Evolutionary conservation across 75 land plant genomes (phyloP), one percentile per base, ranked within the genome.

Genomic region (Sequoiadendron giganteum): DNA sequence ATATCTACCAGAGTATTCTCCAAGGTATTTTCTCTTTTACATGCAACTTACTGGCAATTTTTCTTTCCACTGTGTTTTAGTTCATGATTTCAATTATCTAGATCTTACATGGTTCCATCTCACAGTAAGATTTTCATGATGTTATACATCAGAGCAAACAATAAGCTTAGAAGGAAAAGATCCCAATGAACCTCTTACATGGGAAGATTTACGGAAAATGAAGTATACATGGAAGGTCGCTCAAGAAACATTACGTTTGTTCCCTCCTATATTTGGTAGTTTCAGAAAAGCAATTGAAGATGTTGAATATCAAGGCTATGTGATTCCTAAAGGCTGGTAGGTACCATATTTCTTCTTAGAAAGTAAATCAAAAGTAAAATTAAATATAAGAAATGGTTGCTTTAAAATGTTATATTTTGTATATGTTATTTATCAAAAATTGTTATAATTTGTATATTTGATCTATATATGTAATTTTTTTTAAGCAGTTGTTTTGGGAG

Each of bases 311-410:
- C 91, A 85, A 2, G 95, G 93, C 18, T 94, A 86, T 84, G 88
- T 87, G 48, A 91, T 94, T 86, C 95, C 95, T 7, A 93, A 94
- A 79, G 93, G 93, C 3, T 94, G 94, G 95, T 92, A 91, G 92
- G 94, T 91, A 72, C 15, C 10, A 0, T 52, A 52, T 52, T 52
- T 13, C 16, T 11, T 52, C 7, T 10, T 52, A 42, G 0, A 42
- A 42, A 3, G 43, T 1, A 42, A 42, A 42, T 42, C 1, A 42
- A 3, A 42, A 42, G 1, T 1, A 1, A 42, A 42, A 42, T 42
- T 42, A 42, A 1, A 42, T 42, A 42, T 42, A 42, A 3, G 55
- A 45, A 0, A 6, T 45, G 8, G 8, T 7, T 45, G 5, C 48
- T 45, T 45, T 7, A 7, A 6, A 45, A 58, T 58, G 21, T 3